A percentile compares a stretch with the other conserved stretches of the same genome.
These are phyloP conservation scores for Clathrus columnatus DNA, from an alignment of 768 basidiomycete genomes.

Conservation along the genomic window DNA sequence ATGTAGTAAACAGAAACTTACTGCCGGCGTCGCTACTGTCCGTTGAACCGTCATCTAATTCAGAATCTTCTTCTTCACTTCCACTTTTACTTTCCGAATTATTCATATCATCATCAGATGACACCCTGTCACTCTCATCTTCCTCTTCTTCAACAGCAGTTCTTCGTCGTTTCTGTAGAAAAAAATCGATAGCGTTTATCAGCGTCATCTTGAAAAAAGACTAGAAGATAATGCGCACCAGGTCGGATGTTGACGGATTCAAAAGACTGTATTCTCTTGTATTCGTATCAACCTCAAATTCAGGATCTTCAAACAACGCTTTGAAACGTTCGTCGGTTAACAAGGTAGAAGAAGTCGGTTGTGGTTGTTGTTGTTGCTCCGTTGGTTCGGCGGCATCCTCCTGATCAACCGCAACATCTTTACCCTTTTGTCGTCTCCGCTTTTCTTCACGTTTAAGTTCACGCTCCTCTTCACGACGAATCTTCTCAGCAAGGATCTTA, in stretches of 20 bases:
- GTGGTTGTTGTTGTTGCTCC: conserved; percentile 21
- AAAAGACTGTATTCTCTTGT: conserved; percentile 86
- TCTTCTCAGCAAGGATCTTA: conserved; percentile 80
- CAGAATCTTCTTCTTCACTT: conserved; percentile 24
- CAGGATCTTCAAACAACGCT: conserved; percentile 83
- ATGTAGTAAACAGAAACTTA: conserved; percentile 11
- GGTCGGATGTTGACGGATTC: conserved; percentile 76
- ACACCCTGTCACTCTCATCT: conserved; percentile 70
- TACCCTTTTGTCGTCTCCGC: conserved; percentile 42
- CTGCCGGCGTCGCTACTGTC: conserved; percentile 39
- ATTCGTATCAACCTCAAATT: conserved; percentile 84
- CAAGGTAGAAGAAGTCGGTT: conserved; percentile 35
- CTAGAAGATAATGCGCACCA: conserved; percentile 26
- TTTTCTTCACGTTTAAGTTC: conserved; percentile 22
- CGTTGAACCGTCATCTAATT: conserved; percentile 12
- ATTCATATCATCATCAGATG: conserved; percentile 33
- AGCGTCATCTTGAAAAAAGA: conserved; percentile 2
- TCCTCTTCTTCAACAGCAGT: conserved; percentile 87
- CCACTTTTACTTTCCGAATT: conserved; percentile 32
- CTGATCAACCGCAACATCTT: conserved; percentile 33
- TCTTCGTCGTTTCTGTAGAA: conserved; percentile 30
- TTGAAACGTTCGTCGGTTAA: conserved; percentile 86
- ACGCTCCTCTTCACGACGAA: conserved; percentile 38
- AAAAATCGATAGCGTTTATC: conserved; percentile 10
- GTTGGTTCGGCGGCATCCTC: conserved; percentile 39